Base-by-base conservation (phyloP, 345 rosid genomes). In the Brassica cretica region DNA sequence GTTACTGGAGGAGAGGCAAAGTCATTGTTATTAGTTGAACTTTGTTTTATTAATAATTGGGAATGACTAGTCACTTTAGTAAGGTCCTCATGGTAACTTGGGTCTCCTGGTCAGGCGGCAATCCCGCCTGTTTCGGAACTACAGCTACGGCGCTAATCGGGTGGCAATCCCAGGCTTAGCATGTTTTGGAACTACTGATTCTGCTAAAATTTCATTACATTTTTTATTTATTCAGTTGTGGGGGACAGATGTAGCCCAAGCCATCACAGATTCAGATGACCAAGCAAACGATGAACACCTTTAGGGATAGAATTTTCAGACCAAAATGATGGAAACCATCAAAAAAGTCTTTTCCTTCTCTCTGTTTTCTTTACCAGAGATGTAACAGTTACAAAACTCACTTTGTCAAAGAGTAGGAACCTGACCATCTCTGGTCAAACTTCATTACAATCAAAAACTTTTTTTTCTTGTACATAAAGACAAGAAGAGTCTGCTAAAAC, bases 211-310 rank as follows among this genome's bases (percentile, higher is more conserved):
- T 8, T 37, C 49, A 41, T 41, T 41, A 37, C 7, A 37, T 5
- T 8, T 37, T 33, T 6, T 33, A 75, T 24, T 55, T 21, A 9
- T 32, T 33, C 0, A 39, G 25, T 68, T 84, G 78, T 85, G 75
- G 84, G n/a, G 81, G 81, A 83, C 86, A 84, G 87, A 85, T 84
- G 88, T 81, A 87, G 89, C 87, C 62, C 79, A 74, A 60, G 73
- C 49, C 83, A 77, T 73, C 83, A 80, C 49, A 46, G 24, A 73
- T 8, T 10, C 11, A 68, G 77, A 79, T n/a, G 70, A 79, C 68
- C 82, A 82, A 73, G 86, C 86, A 79, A 78, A 84, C 87, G 85
- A 85, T 82, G 81, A 18, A 84, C 77, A 72, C 89, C 83, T 82
- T 41, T 9, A 72, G 79, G 79, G 80, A n/a, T n/a, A 82, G 77